Evolutionary conservation across 2,329 filamentous ascomycete genomes (phyloP).

Genomic region (Knoxdaviesia capensis): DNA sequence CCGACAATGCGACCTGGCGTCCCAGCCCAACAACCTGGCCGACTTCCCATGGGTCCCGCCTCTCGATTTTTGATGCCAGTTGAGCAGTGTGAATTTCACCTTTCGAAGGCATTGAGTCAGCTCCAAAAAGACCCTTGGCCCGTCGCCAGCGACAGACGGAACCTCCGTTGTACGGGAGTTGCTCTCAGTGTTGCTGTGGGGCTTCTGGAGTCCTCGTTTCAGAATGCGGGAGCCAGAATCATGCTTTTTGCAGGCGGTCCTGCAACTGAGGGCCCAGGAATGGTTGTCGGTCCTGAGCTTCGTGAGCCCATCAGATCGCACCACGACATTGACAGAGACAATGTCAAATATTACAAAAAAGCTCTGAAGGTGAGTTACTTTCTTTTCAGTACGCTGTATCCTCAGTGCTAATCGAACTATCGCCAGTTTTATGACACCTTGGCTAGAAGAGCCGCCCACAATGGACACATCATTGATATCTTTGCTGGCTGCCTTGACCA

Average conservation of each 20-base stretch:
- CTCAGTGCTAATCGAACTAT: constrained; percentile 9
- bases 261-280: constrained; percentile 86
- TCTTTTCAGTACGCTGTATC: not conserved
- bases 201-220: constrained; percentile 82
- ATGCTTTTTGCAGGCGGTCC: constrained; percentile 96
- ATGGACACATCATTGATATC: constrained; percentile 92
- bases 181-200: constrained; percentile 91
- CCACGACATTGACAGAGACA: constrained; percentile 96
- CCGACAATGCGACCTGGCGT: constrained; percentile 55
- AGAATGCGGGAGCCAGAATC: constrained; percentile 83
- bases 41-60: constrained; percentile 59
- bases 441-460: constrained; percentile 85
- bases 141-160: constrained; percentile 79
- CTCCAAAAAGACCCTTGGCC: constrained; percentile 96
- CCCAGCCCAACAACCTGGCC: constrained; percentile 54
- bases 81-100: constrained; percentile 88
- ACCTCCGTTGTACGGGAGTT: constrained; percentile 81
- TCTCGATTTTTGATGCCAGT: constrained; percentile 86
- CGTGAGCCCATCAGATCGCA: constrained; percentile 94
- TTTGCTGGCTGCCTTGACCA: constrained; percentile 96
- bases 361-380: constrained; percentile 57
- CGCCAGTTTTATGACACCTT: constrained; percentile 77
- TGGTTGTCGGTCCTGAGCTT: constrained; percentile 89
- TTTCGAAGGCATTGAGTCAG: constrained; percentile 88
- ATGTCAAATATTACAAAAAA: constrained; percentile 99